These are phyloP conservation scores for Scedosporium aurantiacum DNA, from an alignment of 2,329 filamentous ascomycete species.

Conservation along the genomic window DNA sequence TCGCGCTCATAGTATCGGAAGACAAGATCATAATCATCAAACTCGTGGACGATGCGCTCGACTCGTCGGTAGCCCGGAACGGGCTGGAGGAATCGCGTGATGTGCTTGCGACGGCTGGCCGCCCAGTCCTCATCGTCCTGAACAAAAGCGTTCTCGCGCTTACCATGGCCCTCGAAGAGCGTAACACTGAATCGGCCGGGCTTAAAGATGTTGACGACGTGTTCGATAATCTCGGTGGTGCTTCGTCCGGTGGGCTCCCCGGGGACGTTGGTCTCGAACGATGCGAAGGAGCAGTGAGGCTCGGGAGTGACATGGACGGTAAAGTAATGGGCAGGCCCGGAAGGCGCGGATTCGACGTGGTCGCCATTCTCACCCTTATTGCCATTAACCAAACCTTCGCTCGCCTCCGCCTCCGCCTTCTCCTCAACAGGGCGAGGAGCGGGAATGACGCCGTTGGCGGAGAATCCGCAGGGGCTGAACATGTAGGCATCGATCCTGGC, in stretches of 20 bases:
- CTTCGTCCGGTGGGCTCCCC: conserved; percentile 77
- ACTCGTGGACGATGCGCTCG: conserved; percentile 91
- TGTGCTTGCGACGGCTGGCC: conserved; percentile 42
- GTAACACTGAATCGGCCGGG: conserved; percentile 97
- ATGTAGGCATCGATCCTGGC: conserved; percentile 91
- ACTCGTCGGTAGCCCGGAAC: conserved; percentile 80
- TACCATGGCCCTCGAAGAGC: conserved; percentile 78
- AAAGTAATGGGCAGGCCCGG: conserved; percentile 72
- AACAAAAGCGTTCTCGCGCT: conserved; percentile 27
- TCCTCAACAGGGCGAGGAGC: conserved; percentile 47
- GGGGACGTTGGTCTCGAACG: conserved; percentile 96
- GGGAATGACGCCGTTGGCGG: conserved; percentile 89
- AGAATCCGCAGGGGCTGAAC: conserved; percentile 94
- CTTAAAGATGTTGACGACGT: conserved; percentile 92
- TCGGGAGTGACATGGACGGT: conserved; percentile 97
- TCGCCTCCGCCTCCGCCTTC: conserved; percentile 6
- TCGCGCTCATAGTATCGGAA: conserved; percentile 94
- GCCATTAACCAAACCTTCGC: too few species aligned
- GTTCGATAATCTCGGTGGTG: conserved; percentile 82
- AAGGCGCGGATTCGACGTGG: conserved; percentile 25
- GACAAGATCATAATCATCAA: conserved; percentile 93
- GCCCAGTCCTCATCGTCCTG: conserved; percentile 26
- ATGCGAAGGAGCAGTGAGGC: conserved; percentile 92
- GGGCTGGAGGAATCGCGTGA: conserved; percentile 35
- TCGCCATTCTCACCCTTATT: conserved; percentile 2